Percentiles rank a stretch among this genome's conserved stretches.
Conservation (phyloP, 371 early-diverging fungal genomes). For the Phascolomyces articulosus region DNA sequence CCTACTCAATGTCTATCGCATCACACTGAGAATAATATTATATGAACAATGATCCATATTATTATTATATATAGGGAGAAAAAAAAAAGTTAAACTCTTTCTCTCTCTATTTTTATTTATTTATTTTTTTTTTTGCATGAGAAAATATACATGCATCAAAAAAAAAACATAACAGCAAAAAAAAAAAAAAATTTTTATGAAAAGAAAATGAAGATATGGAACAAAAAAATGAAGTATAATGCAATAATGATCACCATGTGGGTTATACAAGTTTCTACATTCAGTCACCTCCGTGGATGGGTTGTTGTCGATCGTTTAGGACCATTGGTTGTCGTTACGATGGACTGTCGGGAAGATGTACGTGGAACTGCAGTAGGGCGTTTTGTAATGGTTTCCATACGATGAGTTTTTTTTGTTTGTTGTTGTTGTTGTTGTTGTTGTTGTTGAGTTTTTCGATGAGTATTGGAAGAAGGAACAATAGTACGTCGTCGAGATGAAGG, state of each 20-base stretch:
- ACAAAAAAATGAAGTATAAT: not conserved
- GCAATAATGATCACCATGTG: constrained; percentile 6
- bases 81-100: too few relatives aligned
- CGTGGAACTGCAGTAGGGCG: constrained; percentile 14
- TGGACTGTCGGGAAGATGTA: constrained; percentile 2
- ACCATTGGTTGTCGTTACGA: not conserved
- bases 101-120: too few relatives aligned
- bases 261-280: not conserved
- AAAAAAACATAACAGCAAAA: not conserved
- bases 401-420: not conserved
- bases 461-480: constrained; percentile 5
- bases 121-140: too few relatives aligned
- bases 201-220: not conserved
- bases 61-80: too few relatives aligned
- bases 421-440: not conserved
- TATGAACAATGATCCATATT: too few relatives aligned
- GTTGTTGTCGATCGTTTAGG: not conserved
- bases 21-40: too few relatives aligned
- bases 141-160: not conserved
- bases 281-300: constrained; percentile 1
- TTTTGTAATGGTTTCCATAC: constrained; percentile 7
- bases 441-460: too few relatives aligned
- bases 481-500: constrained; percentile 1
- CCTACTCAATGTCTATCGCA: too few relatives aligned
- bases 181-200: not conserved